Evolutionary conservation across 176 grass and related monocot genomes (phyloP).

Genomic region (Alopecurus myosuroides): DNA sequence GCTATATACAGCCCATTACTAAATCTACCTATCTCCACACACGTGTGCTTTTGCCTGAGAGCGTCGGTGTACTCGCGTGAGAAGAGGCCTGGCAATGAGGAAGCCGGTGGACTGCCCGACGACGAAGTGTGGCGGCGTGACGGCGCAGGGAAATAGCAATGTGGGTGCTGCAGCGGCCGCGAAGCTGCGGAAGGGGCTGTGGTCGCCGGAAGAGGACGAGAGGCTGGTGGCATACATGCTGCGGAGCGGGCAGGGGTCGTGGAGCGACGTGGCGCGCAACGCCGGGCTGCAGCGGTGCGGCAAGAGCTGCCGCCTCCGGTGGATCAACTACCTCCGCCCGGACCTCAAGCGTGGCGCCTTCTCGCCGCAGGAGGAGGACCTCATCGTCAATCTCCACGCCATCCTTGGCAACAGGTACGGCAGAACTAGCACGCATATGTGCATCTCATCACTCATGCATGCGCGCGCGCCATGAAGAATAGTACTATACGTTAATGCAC

Average conservation of each 20-base stretch:
- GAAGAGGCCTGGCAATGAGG: constrained; percentile 44
- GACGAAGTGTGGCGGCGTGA: not conserved
- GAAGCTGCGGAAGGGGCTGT: constrained; percentile 91
- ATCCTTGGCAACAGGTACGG: constrained; percentile 89
- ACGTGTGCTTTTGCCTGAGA: not conserved
- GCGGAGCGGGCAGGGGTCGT: constrained; percentile 83
- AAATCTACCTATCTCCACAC: not conserved
- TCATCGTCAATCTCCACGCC: constrained; percentile 87
- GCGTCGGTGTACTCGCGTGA: not conserved
- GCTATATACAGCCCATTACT: not conserved
- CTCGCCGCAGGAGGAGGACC: constrained; percentile 92
- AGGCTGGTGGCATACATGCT: constrained; percentile 88
- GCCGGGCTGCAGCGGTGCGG: constrained; percentile 90
- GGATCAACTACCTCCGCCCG: constrained; percentile 97
- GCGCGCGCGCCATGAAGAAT: not conserved
- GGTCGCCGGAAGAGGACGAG: constrained; percentile 99
- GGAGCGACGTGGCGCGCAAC: constrained; percentile 95
- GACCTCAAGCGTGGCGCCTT: constrained; percentile 98
- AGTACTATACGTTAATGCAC: not conserved
- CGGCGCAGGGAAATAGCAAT: not conserved
- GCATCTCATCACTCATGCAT: not conserved
- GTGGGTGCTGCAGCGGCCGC: not conserved
- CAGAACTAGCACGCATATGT: not conserved
- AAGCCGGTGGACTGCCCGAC: constrained; percentile 43
- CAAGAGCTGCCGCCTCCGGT: constrained; percentile 98